These are phyloP conservation scores for Meyerozyma athensensis DNA, from an alignment of 1,139 yeast genomes.

Conservation along the genomic window DNA sequence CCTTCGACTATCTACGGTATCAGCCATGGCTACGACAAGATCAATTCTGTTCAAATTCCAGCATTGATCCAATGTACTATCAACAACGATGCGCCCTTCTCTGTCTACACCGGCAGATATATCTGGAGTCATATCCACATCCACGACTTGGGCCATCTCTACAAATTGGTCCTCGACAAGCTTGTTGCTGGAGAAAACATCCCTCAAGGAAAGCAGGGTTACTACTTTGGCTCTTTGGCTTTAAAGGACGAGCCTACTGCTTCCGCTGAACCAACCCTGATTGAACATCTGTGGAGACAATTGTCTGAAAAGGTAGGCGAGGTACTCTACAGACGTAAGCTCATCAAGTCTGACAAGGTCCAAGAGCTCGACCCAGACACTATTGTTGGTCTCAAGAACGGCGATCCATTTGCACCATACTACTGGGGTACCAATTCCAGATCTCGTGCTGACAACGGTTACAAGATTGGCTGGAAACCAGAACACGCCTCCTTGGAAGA, in stretches of 20 bases:
- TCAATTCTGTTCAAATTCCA: constrained; percentile 32
- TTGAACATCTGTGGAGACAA: constrained; percentile 30
- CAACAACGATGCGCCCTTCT: constrained; percentile 22
- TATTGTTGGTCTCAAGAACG: constrained; percentile 11
- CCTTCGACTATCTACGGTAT: constrained; percentile 24
- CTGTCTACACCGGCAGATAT: constrained; percentile 28
- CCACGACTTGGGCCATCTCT: constrained; percentile 31
- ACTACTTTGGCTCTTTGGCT: constrained; percentile 29
- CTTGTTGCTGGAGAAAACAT: constrained; percentile 17
- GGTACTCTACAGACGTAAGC: constrained; percentile 13
- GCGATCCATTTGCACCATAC: constrained; percentile 18
- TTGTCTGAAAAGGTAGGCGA: constrained; percentile 22
- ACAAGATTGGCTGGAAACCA: constrained; percentile 22
- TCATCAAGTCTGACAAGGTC: constrained; percentile 16
- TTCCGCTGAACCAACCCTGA: constrained; percentile 14
- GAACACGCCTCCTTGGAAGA: constrained; percentile 12
- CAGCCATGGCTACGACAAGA: constrained; percentile 30
- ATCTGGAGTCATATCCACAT: constrained; percentile 37
- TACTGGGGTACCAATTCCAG: constrained; percentile 30
- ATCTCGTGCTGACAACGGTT: constrained; percentile 24
- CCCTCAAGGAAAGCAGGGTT: constrained; percentile 31
- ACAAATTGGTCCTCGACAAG: constrained; percentile 20
- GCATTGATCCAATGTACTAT: constrained; percentile 17
- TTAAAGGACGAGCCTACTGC: constrained; percentile 15
- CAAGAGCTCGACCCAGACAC: constrained; percentile 15